Evolutionary conservation across 73 alveolate species (phyloP).

Genomic region (Paramecium primaurelia): DNA sequence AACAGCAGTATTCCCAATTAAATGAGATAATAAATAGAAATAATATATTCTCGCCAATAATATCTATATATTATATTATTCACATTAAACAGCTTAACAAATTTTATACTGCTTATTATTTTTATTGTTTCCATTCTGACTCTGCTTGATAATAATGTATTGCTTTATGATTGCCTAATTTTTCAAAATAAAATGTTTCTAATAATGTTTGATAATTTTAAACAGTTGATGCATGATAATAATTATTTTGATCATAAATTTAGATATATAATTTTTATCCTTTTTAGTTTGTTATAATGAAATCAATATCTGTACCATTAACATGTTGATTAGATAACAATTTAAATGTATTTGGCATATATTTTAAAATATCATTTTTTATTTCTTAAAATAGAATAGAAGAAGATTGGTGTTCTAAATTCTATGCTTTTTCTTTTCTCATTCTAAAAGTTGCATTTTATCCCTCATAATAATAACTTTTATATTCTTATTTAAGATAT

Average conservation of each 20-base stretch:
- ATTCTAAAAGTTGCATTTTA: neutral
- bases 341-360: neutral
- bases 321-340: neutral
- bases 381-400: neutral
- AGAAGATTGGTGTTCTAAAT: neutral
- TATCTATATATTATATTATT: neutral
- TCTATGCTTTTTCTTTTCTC: neutral
- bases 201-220: neutral
- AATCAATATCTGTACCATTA: neutral
- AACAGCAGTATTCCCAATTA: neutral
- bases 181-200: neutral
- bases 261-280: neutral
- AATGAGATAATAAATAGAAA: neutral
- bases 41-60: neutral
- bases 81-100: neutral
- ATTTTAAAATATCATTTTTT: neutral
- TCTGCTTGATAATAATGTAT: neutral
- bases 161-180: neutral
- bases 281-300: neutral
- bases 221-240: neutral
- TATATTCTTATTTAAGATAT: neutral
- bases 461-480: neutral
- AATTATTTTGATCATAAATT: neutral
- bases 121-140: neutral
- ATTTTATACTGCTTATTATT: neutral